phyloP scores from a whole-genome alignment of 371 early-diverging fungal species.

The Mortierella sp. region DNA sequence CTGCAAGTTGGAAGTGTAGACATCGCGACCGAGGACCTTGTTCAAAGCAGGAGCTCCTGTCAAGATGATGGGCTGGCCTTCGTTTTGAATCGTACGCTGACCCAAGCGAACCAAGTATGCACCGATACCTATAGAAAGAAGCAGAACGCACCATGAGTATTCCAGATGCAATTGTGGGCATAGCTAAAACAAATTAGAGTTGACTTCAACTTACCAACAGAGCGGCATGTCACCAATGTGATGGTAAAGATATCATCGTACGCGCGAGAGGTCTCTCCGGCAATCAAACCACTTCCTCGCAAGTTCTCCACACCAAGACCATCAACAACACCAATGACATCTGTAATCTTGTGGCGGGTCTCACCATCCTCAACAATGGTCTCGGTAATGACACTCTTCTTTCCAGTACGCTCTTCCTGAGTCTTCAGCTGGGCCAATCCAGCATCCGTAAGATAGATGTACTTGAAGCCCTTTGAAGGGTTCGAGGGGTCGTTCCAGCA shows the following conservation, averaged over 20 bases:
- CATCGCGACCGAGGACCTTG: conserved; percentile 98
- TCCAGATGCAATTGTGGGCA: too few relatives aligned
- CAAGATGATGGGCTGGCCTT: conserved; percentile 97
- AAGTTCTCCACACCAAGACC: conserved; percentile 99
- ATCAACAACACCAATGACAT: conserved; percentile 90
- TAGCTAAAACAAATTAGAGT: too few relatives aligned
- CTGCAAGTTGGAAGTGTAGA: conserved; percentile 98
- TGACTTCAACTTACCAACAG: conserved; percentile 74
- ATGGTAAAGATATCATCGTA: conserved; percentile 98
- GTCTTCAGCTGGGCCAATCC: conserved; percentile 72
- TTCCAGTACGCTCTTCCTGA: conserved; percentile 57
- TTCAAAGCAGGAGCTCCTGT: conserved; percentile 98
- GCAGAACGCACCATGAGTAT: too few relatives aligned
- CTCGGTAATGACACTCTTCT: conserved; percentile 75
- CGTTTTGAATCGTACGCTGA: conserved; percentile 97
- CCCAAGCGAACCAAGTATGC: conserved; percentile 99
- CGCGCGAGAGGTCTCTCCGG: conserved; percentile 96
- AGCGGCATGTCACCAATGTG: conserved; percentile 97
- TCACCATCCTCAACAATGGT: conserved; percentile 79
- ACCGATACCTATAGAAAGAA: conserved; percentile 83
- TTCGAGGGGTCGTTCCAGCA: conserved; percentile 88
- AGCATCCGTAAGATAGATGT: conserved; percentile 88
- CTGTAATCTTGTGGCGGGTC: conserved; percentile 84
- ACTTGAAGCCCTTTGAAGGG: conserved; percentile 89
- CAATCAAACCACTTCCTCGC: conserved; percentile 97